Evolutionary conservation across 169 alveolate species (phyloP).

Genomic region (Fabrea salina): DNA sequence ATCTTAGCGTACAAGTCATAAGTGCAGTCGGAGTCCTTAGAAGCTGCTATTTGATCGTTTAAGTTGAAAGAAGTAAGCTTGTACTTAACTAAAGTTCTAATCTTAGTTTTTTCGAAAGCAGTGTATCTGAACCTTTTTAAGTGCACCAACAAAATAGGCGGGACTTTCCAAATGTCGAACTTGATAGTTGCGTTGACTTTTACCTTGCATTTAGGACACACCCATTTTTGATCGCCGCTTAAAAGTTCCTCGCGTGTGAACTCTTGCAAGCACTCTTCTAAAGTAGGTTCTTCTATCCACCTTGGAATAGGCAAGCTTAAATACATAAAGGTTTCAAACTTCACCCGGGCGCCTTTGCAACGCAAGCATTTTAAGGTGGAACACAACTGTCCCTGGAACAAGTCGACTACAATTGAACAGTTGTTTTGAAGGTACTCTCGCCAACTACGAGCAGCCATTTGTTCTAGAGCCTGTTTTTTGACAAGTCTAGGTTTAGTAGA

Average conservation of each 20-base stretch:
- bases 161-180: slow-evolving; percentile 60
- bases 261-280: slow-evolving; percentile 59
- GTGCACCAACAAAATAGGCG: slow-evolving; percentile 60
- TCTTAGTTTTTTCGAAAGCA: slow-evolving; percentile 32
- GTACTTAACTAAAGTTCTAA: slow-evolving; percentile 38
- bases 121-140: slow-evolving; percentile 65
- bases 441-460: slow-evolving; percentile 40
- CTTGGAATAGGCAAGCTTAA: slow-evolving; percentile 59
- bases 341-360: slow-evolving; percentile 33
- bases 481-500: background rate
- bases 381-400: slow-evolving; percentile 56
- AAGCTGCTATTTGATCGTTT: slow-evolving; percentile 41
- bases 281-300: slow-evolving; percentile 27
- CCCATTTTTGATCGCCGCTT: slow-evolving; percentile 61
- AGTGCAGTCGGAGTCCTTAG: slow-evolving; percentile 43
- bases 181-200: slow-evolving; percentile 48
- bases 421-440: slow-evolving; percentile 40
- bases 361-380: slow-evolving; percentile 42
- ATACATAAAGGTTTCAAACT: slow-evolving; percentile 58
- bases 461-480: slow-evolving; percentile 23
- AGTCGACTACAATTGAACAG: slow-evolving; percentile 56
- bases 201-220: slow-evolving; percentile 55
- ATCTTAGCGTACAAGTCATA: slow-evolving; percentile 67
- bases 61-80: slow-evolving; percentile 54
- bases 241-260: slow-evolving; percentile 64